A percentile compares a stretch with the other conserved stretches of the same genome.
Evolutionary conservation across 2,329 filamentous ascomycete genomes (phyloP).

Genomic region (Colletotrichum phormii): DNA sequence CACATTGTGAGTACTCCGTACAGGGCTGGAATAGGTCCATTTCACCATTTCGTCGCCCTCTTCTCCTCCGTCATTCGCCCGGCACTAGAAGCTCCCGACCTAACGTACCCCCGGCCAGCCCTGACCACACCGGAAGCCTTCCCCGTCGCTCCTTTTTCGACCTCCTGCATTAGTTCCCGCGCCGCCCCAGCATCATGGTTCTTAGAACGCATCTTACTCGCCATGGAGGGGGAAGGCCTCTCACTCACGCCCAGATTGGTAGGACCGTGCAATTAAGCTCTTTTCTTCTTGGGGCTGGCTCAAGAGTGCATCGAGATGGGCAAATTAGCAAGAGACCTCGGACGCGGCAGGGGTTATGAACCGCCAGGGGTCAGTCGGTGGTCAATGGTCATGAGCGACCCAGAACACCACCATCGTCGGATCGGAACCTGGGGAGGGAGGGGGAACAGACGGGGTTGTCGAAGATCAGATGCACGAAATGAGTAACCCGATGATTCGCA

Average conservation of each 20-base stretch:
- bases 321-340: not conserved
- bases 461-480: conserved; percentile 3
- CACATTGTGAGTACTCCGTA: not conserved
- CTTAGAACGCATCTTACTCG: not conserved
- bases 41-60: not conserved
- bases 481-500: not conserved
- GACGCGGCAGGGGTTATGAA: not conserved
- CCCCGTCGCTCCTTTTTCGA: conserved; percentile 15
- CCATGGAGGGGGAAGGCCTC: not conserved
- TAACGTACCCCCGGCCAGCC: not conserved
- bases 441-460: not conserved
- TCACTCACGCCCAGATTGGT: not conserved
- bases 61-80: not conserved
- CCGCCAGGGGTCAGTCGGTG: not conserved
- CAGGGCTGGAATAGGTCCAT: conserved; percentile 13
- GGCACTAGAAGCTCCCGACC: not conserved
- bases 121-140: not conserved
- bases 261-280: not conserved
- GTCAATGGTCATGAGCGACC: not conserved
- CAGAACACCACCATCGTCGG: conserved; percentile 4
- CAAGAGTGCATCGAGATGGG: not conserved
- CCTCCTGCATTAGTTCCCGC: conserved; percentile 32
- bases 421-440: conserved; percentile 5
- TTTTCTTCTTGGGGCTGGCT: not conserved
- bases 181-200: conserved; percentile 26